Evolutionary conservation across 2,329 filamentous ascomycete species (phyloP).

Genomic region (Parastagonospora nodorum): DNA sequence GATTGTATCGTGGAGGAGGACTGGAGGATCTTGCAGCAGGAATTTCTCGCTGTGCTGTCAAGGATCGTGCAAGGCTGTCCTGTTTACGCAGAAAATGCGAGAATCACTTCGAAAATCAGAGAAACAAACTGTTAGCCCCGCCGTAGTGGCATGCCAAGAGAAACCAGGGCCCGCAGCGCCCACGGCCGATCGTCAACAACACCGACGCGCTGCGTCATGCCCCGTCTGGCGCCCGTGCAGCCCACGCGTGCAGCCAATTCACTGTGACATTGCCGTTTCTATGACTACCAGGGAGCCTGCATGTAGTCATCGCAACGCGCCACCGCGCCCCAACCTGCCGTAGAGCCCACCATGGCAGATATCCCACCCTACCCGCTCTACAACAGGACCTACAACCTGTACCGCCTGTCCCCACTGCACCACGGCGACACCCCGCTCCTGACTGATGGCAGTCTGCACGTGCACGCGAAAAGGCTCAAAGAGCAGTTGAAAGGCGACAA

Average conservation of each 20-base stretch:
- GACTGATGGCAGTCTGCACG: conserved; percentile 45
- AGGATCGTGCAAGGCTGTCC: not conserved
- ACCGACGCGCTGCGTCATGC: conserved; percentile 18
- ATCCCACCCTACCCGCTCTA: conserved; percentile 53
- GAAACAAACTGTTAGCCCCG: conserved; percentile 7
- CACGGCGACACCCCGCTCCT: conserved; percentile 48
- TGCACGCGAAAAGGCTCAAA: conserved; percentile 55
- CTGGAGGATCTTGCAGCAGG: conserved; percentile 3
- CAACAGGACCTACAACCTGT: conserved; percentile 59
- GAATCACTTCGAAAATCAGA: conserved; percentile 7
- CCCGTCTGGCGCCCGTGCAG: not conserved
- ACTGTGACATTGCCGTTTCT: not conserved
- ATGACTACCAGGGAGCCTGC: not conserved
- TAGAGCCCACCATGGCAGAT: conserved; percentile 32
- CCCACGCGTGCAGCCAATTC: not conserved
- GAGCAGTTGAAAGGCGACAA: conserved; percentile 57
- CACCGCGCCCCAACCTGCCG: not conserved
- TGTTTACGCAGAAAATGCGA: conserved; percentile 6
- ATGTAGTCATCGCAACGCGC: not conserved
- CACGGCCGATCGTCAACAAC: conserved; percentile 1
- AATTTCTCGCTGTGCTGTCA: not conserved
- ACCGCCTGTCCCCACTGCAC: conserved; percentile 60
- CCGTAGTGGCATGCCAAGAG: conserved; percentile 6
- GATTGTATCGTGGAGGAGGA: conserved; percentile 2
- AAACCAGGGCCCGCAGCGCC: conserved; percentile 4